Evolutionary conservation across 192 early-diverging fungal species (phyloP), one percentile per base, ranked within the genome.

Genomic region (Radiomyces spectabilis): DNA sequence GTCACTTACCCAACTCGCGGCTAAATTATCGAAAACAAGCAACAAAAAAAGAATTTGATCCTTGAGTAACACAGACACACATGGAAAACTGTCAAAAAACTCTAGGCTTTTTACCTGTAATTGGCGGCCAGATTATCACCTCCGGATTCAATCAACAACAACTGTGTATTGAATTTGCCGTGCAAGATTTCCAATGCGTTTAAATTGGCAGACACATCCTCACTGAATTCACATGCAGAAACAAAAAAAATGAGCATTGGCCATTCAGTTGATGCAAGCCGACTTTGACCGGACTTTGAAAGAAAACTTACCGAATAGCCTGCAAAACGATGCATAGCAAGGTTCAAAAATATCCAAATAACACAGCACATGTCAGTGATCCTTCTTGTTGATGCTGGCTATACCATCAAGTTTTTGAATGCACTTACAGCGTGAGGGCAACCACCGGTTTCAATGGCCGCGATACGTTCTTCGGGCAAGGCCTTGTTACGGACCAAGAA

Each of bases 371-470:
- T n/a, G n/a, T n/a, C n/a, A n/a, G n/a, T n/a, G n/a, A n/a, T n/a
- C n/a, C n/a, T n/a, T n/a, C n/a, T n/a, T n/a, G n/a, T n/a, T n/a
- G n/a, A n/a, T n/a, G n/a, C n/a, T n/a, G n/a, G n/a, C n/a, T n/a
- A n/a, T n/a, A n/a, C n/a, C n/a, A n/a, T n/a, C n/a, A n/a, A n/a
- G n/a, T n/a, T n/a, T n/a, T n/a, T n/a, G n/a, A n/a, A n/a, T 8
- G 7, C 5, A 55, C 55, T 68, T 61, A 60, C 94, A 25, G 94
- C 94, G 53, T 97, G 94, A 25, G 94, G 94, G 55, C 94, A 97
- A 22, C 94, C 94, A 53, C 93, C 94, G 8, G 94, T 97, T 69
- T 97, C 94, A 48, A 97, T 92, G n/a, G n/a, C n/a, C n/a, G n/a
- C n/a, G n/a, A 98, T 98, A 37, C 93, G 85, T 31, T 89, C 89